Evolutionary conservation across 2,329 filamentous ascomycete species (phyloP), one percentile per base, ranked within the genome.

Genomic region (Fusarium sp.): DNA sequence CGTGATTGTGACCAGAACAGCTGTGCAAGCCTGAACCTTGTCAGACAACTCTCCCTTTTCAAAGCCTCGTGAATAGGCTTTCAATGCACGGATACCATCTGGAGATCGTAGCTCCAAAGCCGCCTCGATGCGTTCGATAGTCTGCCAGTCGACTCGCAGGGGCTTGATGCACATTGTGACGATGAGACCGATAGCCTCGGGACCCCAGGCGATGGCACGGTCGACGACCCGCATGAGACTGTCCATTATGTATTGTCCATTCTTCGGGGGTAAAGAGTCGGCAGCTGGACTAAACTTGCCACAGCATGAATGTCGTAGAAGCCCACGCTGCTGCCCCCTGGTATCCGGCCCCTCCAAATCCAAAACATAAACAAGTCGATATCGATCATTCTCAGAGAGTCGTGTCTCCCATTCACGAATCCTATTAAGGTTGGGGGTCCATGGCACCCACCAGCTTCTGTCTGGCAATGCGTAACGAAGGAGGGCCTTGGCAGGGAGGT

Each of bases 291-390:
- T 55, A 20, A 65, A 65, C 2, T 53, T 42, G 8, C 58, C 53
- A 6, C 58, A 55, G 14, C 40, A 59, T 11, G 65, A 65, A 25
- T 62, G 40, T 10, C 65, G 65, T 50, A 65, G 53, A 14, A 62
- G 61, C 5, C 20, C 18, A 8, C 38, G 34, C 16, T 65, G 65
- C 29, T 65, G 51, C 1, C 62, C 51, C 8, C 50, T 63, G 4
- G 31, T 57, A 18, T 68, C 65, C 2, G 65, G 65, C 3, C 65
- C 65, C 33, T 68, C 62, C 25, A 68, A 38, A 27, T 62, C 55
- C 20, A 68, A 50, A 2, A 60, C 54, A 5, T 16, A 16, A 5
- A 44, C 50, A 13, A 68, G 36, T 4, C 23, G 16, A 8, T 20
- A 23, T 16, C 58, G 50, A 13, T 62, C 50, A 2, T 56, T 42